Conservation (phyloP, 805 yeast genomes). For the Candida pseudoglaebosa region DNA sequence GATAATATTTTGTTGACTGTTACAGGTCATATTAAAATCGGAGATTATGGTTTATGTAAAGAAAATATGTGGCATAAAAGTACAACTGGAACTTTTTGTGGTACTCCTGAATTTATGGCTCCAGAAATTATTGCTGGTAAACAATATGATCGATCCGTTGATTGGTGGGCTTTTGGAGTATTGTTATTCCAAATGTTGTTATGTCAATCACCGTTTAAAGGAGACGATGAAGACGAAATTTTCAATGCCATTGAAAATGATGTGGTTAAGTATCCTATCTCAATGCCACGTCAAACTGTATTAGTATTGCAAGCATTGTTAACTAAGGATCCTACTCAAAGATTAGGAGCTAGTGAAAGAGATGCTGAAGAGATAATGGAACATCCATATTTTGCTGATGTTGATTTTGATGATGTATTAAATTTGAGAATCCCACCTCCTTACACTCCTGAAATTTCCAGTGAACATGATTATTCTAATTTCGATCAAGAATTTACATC, state of each 20-base stretch:
- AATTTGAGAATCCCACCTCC: constrained; percentile 77
- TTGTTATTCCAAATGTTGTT: constrained; percentile 92
- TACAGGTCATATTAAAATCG: constrained; percentile 92
- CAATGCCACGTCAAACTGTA: constrained; percentile 96
- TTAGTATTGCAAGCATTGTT: constrained; percentile 86
- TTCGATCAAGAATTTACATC: constrained; percentile 94
- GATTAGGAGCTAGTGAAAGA: constrained; percentile 82
- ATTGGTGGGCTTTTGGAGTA: constrained; percentile 99
- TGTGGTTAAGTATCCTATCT: constrained; percentile 94
- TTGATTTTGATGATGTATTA: constrained; percentile 83
- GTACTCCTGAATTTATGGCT: constrained; percentile 99
- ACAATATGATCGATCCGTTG: constrained; percentile 89
- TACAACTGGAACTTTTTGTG: constrained; percentile 93
- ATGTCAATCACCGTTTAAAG: constrained; percentile 95
- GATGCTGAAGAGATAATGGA: constrained; percentile 95
- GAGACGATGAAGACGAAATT: constrained; percentile 95
- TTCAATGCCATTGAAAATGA: constrained; percentile 95
- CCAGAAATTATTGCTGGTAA: constrained; percentile 95
- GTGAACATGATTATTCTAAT: constrained; percentile 87
- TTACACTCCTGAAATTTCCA: constrained; percentile 78
- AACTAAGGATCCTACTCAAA: constrained; percentile 79
- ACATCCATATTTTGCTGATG: constrained; percentile 88
- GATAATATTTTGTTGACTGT: constrained; percentile 89
- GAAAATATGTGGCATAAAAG: constrained; percentile 83
- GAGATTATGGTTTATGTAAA: constrained; percentile 96